Evolutionary conservation across 2,329 filamentous ascomycete genomes (phyloP), one percentile per base, ranked within the genome.

Genomic region (Diaporthe sp.): DNA sequence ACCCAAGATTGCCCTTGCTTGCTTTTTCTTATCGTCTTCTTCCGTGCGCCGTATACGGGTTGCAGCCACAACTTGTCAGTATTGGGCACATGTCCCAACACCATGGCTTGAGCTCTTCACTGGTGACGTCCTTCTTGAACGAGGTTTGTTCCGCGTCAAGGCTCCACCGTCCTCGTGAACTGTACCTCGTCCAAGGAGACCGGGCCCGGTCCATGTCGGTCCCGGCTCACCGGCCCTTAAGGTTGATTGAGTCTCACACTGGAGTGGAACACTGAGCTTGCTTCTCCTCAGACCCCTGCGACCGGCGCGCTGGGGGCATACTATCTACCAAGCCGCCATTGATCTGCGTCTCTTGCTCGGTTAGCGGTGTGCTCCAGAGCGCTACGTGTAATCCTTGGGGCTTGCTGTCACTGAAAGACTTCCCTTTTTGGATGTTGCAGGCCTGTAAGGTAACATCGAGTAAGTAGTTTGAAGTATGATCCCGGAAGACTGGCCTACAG

Each of bases 201-300:
- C 51, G 70, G 47, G 22, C n/a, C 25, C 39, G 73, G 61, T 30
- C 55, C 25, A 51, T 25, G 61, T 19, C 37, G 10, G 25, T 58
- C 42, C 55, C 42, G 51, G 27, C 32, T 47, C 44, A 51, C 55
- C 37, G 55, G 42, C 70, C 42, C 19, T 50, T 25, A 37, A 66
- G 63, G 63, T 66, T 51, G 63, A 51, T 51, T 19, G 27, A 27
- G 63, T 37, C 30, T 47, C 44, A 66, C 63, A 51, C 30, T 51
- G 9, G 30, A 5, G 22, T 51, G n/a, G n/a, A n/a, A n/a, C 30
- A 12, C 44, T 37, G 44, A 15, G 44, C 44, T 66, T 66, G 63
- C 63, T 66, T 66, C 63, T 65, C 59, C 39, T 37, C 63, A 66
- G 63, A 51, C 44, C 44, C 63, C 63, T 66, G 44, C 25, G 32